Evolutionary conservation across 2,329 filamentous ascomycete species (phyloP).

Genomic region (Ophiostoma angusticollis): DNA sequence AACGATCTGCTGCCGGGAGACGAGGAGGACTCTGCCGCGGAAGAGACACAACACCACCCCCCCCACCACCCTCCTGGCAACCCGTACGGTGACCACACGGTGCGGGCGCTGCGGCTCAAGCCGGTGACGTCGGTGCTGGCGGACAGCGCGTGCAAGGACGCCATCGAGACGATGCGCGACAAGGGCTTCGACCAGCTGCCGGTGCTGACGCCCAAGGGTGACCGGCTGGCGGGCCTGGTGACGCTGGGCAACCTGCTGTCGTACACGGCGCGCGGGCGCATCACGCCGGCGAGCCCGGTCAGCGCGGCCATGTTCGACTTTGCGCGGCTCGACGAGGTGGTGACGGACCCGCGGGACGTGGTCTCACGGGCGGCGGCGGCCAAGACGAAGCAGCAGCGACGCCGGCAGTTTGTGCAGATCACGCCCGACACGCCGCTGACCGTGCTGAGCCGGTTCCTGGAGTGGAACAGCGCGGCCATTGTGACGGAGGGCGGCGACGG

Average conservation of each 20-base stretch:
- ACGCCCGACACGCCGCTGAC: constrained; percentile 77
- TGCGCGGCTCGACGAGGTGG: constrained; percentile 69
- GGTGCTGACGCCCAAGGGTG: constrained; percentile 58
- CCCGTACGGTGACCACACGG: constrained; percentile 64
- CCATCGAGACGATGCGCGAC: constrained; percentile 96
- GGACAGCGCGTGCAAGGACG: constrained; percentile 62
- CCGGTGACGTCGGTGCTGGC: constrained; percentile 77
- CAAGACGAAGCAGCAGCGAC: constrained; percentile 19
- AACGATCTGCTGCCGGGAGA: constrained; percentile 70
- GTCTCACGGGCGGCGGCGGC: constrained; percentile 16
- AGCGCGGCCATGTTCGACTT: constrained; percentile 96
- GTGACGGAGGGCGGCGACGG: constrained; percentile 65
- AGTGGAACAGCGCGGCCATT: constrained; percentile 94
- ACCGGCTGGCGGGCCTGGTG: constrained; percentile 75
- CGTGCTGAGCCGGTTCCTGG: constrained; percentile 81
- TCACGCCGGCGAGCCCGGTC: constrained; percentile 59
- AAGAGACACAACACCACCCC: constrained; percentile 20
- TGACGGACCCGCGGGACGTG: constrained; percentile 70
- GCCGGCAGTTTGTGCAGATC: constrained; percentile 81
- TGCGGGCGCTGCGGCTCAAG: constrained; percentile 75
- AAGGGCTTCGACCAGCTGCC: constrained; percentile 97
- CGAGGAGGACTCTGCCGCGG: constrained; percentile 35
- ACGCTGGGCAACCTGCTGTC: constrained; percentile 90
- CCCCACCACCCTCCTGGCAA: constrained; percentile 37
- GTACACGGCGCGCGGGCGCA: constrained; percentile 75